Evolutionary conservation across 768 basidiomycete genomes (phyloP), one percentile per base, ranked within the genome.

Genomic region (Termitomyces sp.): DNA sequence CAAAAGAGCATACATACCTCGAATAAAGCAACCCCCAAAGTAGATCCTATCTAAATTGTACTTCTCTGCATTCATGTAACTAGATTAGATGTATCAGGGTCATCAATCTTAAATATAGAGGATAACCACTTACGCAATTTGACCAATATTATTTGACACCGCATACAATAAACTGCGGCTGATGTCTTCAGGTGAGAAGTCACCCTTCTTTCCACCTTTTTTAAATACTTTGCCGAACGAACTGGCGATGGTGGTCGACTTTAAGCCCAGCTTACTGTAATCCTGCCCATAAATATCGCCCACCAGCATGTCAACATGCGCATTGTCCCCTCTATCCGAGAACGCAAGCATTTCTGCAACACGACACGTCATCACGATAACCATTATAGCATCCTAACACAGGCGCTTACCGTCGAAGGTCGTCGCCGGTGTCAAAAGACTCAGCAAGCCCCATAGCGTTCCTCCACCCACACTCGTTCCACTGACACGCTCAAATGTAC

Each of bases 41-140:
- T 98, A 99, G 66, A 99, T 98, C 71, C 93, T 86, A 68, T 97
- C 93, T 62, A 99, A 74, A 67, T 92, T 88, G 73, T 98, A 97
- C 79, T 98, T 98, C 73, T 98, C 97, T 59, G 97, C 97, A 72
- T 99, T 98, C 97, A 99, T 98, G 75, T 95, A 98, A 51, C 94
- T 96, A 71, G 37, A 61, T 37, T 55, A 57, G 31, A 58, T 57
- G 46, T 38, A 65, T 60, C 32, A 52, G 59, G 31, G 46, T 57
- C 43, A 25, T 51, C 37, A 60, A 51, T 51, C 55, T 37, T 57
- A 51, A 31, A 51, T 52, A 36, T 6, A 50, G 14, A 68, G 25
- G 38, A 59, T 37, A 37, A 43, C 49, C 5, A 89, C 95, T 73
- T 75, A 99, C 96, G 97, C 97, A 77, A 99, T 98, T 76, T 99